Evolutionary conservation across 257 asterid species (phyloP), one percentile per base, ranked within the genome.

Genomic region (Solanum neorickii): DNA sequence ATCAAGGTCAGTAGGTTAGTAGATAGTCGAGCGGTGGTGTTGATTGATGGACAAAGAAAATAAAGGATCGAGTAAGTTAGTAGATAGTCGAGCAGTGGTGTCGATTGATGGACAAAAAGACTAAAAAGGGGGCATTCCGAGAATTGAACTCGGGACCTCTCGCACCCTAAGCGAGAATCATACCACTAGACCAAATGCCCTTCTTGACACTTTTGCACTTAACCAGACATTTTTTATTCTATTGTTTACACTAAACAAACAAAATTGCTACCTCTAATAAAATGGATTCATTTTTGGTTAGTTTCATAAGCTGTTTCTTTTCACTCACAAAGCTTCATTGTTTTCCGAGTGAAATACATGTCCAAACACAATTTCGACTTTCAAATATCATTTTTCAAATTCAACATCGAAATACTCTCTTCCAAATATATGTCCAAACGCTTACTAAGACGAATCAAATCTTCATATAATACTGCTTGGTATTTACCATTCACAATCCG

Each of bases 91-190:
- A 52, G 23, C 10, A 2, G 3, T 52, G 23, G 23, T 52, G 60
- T 52, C 1, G 0, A 52, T 16, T 52, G 60, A 52, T 16, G 7
- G 60, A 52, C 44, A 39, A 39, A 39, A 39, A 39, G 42, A 39
- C 8, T 39, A 39, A 39, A 39, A 49, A 49, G 8, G 96, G 96
- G 96, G 96, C 96, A 92, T 92, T 94, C 95, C 93, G 93, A 92
- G 95, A 94, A 94, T 94, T 93, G 98, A 94, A 94, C 95, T 92
- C 95, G 95, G 95, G 94, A 93, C 98, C 98, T 93, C 97, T 93
- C 93, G 95, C 97, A 94, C 97, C 97, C 96, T 94, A 93, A 93
- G 94, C 93, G 93, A 94, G 94, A 93, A 93, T 94, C 95, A 93
- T 92, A 91, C 97, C 95, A 92, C 95, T 93, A 94, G 96, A 94